A percentile compares a stretch with the other conserved stretches of the same genome.
Conservation (phyloP, 306 rosid genomes). For the Coriaria nepalensis region DNA sequence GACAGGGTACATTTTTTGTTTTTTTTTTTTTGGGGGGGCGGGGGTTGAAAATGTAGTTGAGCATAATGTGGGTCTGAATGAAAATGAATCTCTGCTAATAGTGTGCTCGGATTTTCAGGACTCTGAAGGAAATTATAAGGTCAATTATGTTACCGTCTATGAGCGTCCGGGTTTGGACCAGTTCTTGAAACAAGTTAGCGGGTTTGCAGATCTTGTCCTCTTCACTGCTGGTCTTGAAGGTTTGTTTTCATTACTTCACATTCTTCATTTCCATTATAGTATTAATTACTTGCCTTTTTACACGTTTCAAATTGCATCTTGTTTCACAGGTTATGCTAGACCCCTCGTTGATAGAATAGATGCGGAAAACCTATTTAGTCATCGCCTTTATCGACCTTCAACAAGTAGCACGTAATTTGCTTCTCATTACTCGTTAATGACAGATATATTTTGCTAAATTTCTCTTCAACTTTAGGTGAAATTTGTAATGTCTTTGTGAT, state of each 20-base stretch:
- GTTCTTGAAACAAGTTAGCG: constrained; percentile 57
- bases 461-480: background rate
- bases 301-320: no score
- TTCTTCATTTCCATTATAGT: background rate
- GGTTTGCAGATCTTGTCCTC: constrained; percentile 77
- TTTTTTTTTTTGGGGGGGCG: constrained; percentile 3
- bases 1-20: constrained; percentile 70
- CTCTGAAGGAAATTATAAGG: constrained; percentile 61
- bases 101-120: constrained; percentile 42
- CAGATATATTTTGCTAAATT: no score
- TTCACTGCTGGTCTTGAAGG: constrained; percentile 99
- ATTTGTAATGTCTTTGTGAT: constrained; percentile 14
- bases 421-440: background rate
- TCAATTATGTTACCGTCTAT: constrained; percentile 82
- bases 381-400: constrained; percentile 87
- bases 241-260: constrained; percentile 10
- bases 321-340: constrained; percentile 71
- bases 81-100: background rate
- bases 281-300: background rate
- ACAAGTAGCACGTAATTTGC: constrained; percentile 69
- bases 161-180: constrained; percentile 95
- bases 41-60: constrained; percentile 3
- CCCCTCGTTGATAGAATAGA: constrained; percentile 93
- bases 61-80: background rate
- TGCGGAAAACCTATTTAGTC: constrained; percentile 40